Conservation (phyloP, 2,329 filamentous ascomycete genomes). For the Trichoderma brevicompactum region DNA sequence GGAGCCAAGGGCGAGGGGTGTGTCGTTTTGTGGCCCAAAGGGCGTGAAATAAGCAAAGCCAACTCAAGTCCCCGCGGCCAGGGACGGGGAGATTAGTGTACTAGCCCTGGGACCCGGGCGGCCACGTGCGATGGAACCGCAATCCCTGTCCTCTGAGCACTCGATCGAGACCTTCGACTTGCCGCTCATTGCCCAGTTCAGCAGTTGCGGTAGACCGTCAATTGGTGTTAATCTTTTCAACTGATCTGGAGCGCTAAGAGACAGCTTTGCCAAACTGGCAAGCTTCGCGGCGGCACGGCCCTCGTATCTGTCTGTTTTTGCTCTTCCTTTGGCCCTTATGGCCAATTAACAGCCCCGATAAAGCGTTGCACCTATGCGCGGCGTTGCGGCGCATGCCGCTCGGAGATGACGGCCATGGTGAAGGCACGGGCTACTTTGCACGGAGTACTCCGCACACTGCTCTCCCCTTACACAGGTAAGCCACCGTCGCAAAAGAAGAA, state of each 20-base stretch:
- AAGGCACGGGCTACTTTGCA: no score
- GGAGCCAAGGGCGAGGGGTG: slow-evolving; percentile 3
- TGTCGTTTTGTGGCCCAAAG: not conserved
- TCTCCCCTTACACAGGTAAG: not conserved
- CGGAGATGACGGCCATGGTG: slow-evolving; percentile 14
- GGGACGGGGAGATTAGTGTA: slow-evolving; percentile 32
- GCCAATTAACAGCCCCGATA: no score
- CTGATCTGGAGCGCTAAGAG: not conserved
- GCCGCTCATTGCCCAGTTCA: slow-evolving; percentile 29
- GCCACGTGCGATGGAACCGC: slow-evolving; percentile 33
- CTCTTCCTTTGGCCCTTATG: not conserved
- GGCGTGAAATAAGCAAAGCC: slow-evolving; percentile 5
- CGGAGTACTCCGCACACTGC: slow-evolving; percentile 5
- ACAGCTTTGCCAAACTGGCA: not conserved
- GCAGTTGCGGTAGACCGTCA: not conserved
- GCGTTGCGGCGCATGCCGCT: slow-evolving; percentile 9
- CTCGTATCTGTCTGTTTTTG: not conserved
- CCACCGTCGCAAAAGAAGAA: slow-evolving; percentile 5
- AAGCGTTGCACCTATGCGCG: not conserved
- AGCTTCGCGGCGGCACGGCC: slow-evolving; percentile 16
- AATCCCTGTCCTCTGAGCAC: slow-evolving; percentile 23
- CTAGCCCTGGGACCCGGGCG: slow-evolving; percentile 30
- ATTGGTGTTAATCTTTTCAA: not conserved
- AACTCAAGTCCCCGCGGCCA: slow-evolving; percentile 15
- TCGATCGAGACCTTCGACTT: slow-evolving; percentile 27